A percentile compares a stretch with the other conserved stretches of the same genome.
Evolutionary conservation across 176 grass and related monocot species (phyloP).

Genomic region (Coix lacrymajobi): DNA sequence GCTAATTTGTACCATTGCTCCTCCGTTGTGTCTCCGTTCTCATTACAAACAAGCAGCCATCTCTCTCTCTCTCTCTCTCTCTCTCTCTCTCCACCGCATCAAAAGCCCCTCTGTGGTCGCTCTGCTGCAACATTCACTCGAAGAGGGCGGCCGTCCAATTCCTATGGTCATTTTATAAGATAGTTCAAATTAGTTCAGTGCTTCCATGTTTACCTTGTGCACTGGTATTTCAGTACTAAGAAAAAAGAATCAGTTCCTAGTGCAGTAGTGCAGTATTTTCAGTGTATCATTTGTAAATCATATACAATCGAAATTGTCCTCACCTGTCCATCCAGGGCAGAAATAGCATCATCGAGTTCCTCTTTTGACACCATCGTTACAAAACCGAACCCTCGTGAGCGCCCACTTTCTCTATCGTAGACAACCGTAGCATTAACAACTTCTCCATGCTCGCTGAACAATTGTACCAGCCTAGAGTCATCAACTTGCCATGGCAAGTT

Average conservation of each 20-base stretch:
- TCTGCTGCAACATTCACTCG: constrained; percentile 75
- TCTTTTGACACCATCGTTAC: constrained; percentile 77
- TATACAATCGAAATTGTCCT: constrained; percentile 7
- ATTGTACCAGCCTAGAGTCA: constrained; percentile 56
- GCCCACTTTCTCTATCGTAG: constrained; percentile 68
- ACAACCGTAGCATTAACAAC: constrained; percentile 62
- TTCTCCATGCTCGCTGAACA: constrained; percentile 77
- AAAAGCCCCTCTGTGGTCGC: constrained; percentile 52
- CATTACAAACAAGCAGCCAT: constrained; percentile 8
- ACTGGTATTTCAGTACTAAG: background rate
- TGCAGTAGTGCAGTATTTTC: background rate
- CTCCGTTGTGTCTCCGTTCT: background rate
- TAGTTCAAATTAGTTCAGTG: background rate
- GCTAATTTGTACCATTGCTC: background rate
- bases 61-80: no score
- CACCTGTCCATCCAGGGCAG: constrained; percentile 88
- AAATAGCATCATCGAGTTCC: constrained; percentile 79
- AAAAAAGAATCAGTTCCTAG: background rate
- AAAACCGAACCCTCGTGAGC: constrained; percentile 95
- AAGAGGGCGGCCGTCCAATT: constrained; percentile 66
- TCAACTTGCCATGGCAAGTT: constrained; percentile 91
- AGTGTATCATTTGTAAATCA: background rate
- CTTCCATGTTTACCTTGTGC: background rate
- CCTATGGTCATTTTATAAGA: constrained; percentile 26
- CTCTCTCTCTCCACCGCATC: no score